Conservation (phyloP, 2,329 filamentous ascomycete genomes). For the Fusarium tjaetaba region DNA sequence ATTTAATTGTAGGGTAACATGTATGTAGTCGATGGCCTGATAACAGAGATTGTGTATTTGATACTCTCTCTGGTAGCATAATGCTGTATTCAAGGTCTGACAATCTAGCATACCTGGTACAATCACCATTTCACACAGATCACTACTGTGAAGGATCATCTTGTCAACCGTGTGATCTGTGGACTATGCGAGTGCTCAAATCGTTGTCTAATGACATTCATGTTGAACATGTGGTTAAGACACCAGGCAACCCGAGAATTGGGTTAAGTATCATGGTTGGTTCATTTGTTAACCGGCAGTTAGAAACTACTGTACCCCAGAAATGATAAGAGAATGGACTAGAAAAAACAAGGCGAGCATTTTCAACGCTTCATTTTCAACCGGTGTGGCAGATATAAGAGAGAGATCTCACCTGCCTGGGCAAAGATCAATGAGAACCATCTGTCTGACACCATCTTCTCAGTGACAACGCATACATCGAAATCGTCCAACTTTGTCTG, state of each 20-base stretch:
- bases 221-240: slow-evolving; percentile 15
- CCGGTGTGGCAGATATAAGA: slow-evolving; percentile 27
- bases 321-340: not conserved
- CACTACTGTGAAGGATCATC: not conserved
- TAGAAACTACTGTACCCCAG: slow-evolving; percentile 9
- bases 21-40: not conserved
- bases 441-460: slow-evolving; percentile 29
- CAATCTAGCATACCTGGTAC: not conserved
- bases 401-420: slow-evolving; percentile 22
- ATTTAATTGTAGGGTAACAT: slow-evolving; percentile 10
- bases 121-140: not conserved
- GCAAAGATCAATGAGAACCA: slow-evolving; percentile 9
- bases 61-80: not conserved
- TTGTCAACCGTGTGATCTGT: slow-evolving; percentile 16
- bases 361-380: slow-evolving; percentile 14
- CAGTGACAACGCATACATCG: slow-evolving; percentile 34
- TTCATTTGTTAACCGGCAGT: slow-evolving; percentile 10
- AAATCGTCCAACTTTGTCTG: slow-evolving; percentile 30
- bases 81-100: not conserved
- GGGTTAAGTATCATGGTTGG: slow-evolving; percentile 26
- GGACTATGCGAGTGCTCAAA: slow-evolving; percentile 27
- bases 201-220: not conserved
- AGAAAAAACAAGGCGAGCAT: slow-evolving; percentile 28
- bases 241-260: slow-evolving; percentile 13
- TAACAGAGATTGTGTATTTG: not conserved